Evolutionary conservation across 371 early-diverging fungal genomes (phyloP), one percentile per base, ranked within the genome.

Genomic region (Encephalitozoon intestinalis): DNA sequence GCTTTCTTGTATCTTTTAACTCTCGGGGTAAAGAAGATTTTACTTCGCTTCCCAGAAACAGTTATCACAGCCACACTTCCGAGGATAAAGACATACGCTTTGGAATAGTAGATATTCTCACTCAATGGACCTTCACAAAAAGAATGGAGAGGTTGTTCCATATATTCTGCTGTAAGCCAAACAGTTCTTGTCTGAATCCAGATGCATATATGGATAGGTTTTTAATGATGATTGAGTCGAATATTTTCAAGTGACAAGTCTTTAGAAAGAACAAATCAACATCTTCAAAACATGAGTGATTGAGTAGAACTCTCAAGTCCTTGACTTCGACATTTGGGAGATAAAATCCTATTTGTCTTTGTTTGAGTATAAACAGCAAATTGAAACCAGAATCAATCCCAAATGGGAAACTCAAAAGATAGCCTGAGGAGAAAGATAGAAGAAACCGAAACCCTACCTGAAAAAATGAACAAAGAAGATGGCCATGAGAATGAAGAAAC

Each of bases 81-180:
- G 53, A 40, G 39, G 25, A 65, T 12, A 39, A 64, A 41, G 21
- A n/a, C 49, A 26, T 67, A 34, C n/a, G 21, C 40, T 69, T 80
- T 70, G 82, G 82, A 41, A 82, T 82, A 43, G 70, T 82, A 12
- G 82, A 82, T 65, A 77, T 73, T 40, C 50, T 82, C 23, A 82
- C 82, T 2, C 46, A 44, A 26, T 82, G 65, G 66, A 64, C 18
- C 37, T 26, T 41, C 1, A 41, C 4, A 31, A 82, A 82, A 34
- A 69, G 40, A 37, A 58, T 67, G 9, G 82, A 82, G 46, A 46
- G 65, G 18, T 23, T 76, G 3, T 68, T 50, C 6, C 43, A 75
- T 73, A 9, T 66, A 2, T 30, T 82, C 21, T 79, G 67, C 49
- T 78, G 79, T 64, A 58, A 31, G 5, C 31, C 15, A 9, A 74